Base-by-base conservation (phyloP, 2,329 filamentous ascomycete genomes). In the Aureobasidium subglaciale region DNA sequence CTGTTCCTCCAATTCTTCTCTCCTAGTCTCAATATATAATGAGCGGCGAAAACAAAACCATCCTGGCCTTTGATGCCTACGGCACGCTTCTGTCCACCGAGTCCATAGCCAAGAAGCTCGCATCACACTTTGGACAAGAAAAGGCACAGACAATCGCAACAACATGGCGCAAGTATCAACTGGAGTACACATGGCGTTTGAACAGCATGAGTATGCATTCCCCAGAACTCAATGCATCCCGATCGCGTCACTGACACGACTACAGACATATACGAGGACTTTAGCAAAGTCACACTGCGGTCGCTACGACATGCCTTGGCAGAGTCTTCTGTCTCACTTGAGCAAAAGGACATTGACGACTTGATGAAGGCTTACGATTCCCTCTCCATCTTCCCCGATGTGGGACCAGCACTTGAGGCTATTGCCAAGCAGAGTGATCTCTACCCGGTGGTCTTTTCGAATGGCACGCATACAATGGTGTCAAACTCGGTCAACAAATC, bases 111-210 rank as follows among this genome's bases (percentile, higher is more conserved):
- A 70, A 75, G 32, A 75, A 83, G 58, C 71, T 90, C 11, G 76
- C 77, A 15, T 69, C 72, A 29, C 69, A 83, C 56, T 83, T 83
- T 62, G 83, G 79, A 6, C 67, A 78, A 27, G 79, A 82, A 5
- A 78, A 78, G 60, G 82, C 83, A 2, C 69, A 74, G 22, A 68
- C 68, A 1, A 75, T 90, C 29, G 81, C 85, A 4, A 67, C 76
- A 15, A 68, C 80, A 63, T 89, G 86, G 80, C 75, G 87, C 56
- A 77, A 78, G 27, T 85, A 85, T 64, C 87, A 90, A 68, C 73
- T 90, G 8, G 87, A 90, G 68, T 91, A 90, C 63, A 88, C 86
- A 35, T 90, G 85, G 85, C 75, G 87, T 50, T 70, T 86, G 60
- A 90, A 84, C 64, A 85, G 82, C 74, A 90, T 90, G 86, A 78